Base-by-base conservation (phyloP, 129 eudicot species). In the Tagetes erecta region DNA sequence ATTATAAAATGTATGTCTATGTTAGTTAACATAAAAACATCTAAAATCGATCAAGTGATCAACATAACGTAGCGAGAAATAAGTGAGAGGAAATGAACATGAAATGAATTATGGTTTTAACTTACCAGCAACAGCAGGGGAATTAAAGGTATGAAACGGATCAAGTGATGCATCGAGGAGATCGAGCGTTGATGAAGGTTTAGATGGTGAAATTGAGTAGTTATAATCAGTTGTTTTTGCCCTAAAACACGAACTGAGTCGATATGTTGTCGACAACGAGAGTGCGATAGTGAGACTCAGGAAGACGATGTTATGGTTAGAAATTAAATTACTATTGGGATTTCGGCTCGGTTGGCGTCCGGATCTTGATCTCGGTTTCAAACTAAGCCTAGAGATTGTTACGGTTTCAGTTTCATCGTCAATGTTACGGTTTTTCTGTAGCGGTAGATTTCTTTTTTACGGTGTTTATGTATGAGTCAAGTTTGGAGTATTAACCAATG, bases 121-220 rank as follows among this genome's bases (percentile, higher is more conserved):
- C 81, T 77, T 77, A 84, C 87, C 82, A 84, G 53, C 68, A 64
- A 30, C 71, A 80, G 70, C 44, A 84, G 71, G 62, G 67, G 27
- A 42, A 78, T 35, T 13, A 69, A n/a, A 37, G 70, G 76, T 42
- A 72, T 72, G 68, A 76, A 72, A 33, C 78, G 81, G 80, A 80
- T 64, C 75, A 69, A 59, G 78, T 57, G 66, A 64, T 51, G 35
- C 58, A 55, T 66, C 67, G 30, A 37, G 65, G 52, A 64, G 58
- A 80, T 80, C 65, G 79, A 68, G 70, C 71, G 79, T 79, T 74
- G 59, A 66, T 67, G 51, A 20, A 68, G 53, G 20, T 57, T 58
- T 38, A 57, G 83, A 79, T 79, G 51, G 73, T 64, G 30, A 44
- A 44, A 72, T 68, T 72, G 51, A 55, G 68, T 47, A 51, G 33